Base-by-base conservation (phyloP, 352 stramenopile genomes). In the Pythium rishiriense region DNA sequence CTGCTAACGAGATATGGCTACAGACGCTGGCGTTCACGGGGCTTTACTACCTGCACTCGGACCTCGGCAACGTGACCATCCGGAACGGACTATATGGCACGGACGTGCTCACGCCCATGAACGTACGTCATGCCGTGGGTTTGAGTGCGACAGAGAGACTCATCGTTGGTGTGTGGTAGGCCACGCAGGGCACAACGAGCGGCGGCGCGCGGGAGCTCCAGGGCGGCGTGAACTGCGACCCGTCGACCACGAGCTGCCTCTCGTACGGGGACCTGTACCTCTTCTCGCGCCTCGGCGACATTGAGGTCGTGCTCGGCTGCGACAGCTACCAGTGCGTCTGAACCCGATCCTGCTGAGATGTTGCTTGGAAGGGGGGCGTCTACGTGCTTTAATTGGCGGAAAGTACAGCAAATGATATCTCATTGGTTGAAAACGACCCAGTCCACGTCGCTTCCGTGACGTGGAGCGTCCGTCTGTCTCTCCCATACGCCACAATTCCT, bases 291-390 rank as follows among this genome's bases (percentile, higher is more conserved):
- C 66, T 89, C 22, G 84, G 84, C 35, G 69, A 89, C 50, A 78
- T 91, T 35, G 76, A 93, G 42, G 68, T 93, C 62, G 64, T 90
- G 14, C 66, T 93, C 0, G 84, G 84, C 15, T 93, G 84, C 58
- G 72, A 90, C 62, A 80, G 77, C 3, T 88, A 74, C 53, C 81
- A 84, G 51, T 90, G 81, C 66, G 64, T 54, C 25, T 87, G 76
- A 49, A 3, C 3, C 7, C 39, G 10, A n/a, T n/a, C n/a, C n/a
- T n/a, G n/a, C n/a, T n/a, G n/a, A n/a, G n/a, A n/a, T n/a, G n/a
- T n/a, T 17, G 19, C 37, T 48, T 61, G n/a, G 42, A 12, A 6
- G 57, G 26, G 19, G 22, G n/a, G n/a, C n/a, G n/a, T n/a, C n/a
- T n/a, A n/a, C n/a, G n/a, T n/a, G n/a, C n/a, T 49, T 14, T 49